Evolutionary conservation across 2,329 filamentous ascomycete species (phyloP), one percentile per base, ranked within the genome.

Genomic region (Aspergillus eucalypticola): DNA sequence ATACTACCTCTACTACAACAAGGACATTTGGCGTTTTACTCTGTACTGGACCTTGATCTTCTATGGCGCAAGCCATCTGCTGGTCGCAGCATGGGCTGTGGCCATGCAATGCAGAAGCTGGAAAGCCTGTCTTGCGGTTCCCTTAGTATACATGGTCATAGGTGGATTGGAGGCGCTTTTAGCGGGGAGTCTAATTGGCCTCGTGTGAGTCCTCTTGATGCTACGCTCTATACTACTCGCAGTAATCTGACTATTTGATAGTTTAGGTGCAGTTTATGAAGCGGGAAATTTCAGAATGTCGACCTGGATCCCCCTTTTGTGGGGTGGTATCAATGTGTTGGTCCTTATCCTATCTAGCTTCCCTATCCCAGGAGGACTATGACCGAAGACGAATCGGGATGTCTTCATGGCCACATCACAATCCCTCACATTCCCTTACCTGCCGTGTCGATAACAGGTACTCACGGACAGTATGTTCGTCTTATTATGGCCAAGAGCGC

Each of bases 271-370:
- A 8, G 86, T 94, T 38, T 96, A 96, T 72, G 85, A 87, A 67
- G 85, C 89, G 2, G 93, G 92, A 46, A 91, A 89, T 76, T 96
- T 94, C 73, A 83, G 88, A 69, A 95, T 96, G 92, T 94, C 92
- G 49, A 96, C 93, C 0, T 96, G 92, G 92, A 90, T 96, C 54
- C 93, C 93, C 0, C 90, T 95, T 70, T 84, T 93, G 21, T 96
- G 93, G 93, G 91, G 87, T 1, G 84, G 91, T 71, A 89, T 94
- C 74, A 96, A 92, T 73, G 88, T 94, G 8, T 75, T 96, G 50
- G 84, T 96, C 29, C 80, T 97, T 49, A 87, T 96, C 53, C 81
- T 96, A 63, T 95, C 92, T 5, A 95, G 91, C 3, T 96, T 96
- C 74, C 91, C 92, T n/a, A 93, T 96, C 54, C 92, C 96, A 72